Evolutionary conservation across 352 stramenopile genomes (phyloP).

Genomic region (Hyaloperonospora arabidopsidis): DNA sequence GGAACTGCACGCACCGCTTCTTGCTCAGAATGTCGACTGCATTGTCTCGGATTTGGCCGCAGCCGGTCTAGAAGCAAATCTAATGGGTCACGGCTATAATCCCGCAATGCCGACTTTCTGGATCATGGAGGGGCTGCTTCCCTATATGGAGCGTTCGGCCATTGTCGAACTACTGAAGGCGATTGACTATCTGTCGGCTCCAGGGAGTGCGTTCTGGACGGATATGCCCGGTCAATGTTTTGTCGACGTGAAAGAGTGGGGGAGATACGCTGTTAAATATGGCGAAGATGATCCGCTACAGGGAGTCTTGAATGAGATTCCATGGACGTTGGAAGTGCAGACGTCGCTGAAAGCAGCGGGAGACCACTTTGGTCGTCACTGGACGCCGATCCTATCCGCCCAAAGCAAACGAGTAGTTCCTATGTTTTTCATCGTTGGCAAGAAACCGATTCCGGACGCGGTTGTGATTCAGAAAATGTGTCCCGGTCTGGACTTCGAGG

Average conservation of each 20-base stretch:
- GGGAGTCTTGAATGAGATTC: constrained; percentile 35
- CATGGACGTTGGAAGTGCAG: constrained; percentile 37
- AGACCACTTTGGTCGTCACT: constrained; percentile 38
- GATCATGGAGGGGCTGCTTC: constrained; percentile 45
- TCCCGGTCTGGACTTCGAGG: constrained; percentile 17
- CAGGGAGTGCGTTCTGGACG: constrained; percentile 42
- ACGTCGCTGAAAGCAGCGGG: constrained; percentile 20
- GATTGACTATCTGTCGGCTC: constrained; percentile 41
- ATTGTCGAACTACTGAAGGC: constrained; percentile 40
- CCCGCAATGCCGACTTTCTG: constrained; percentile 46
- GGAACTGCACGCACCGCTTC: constrained; percentile 29
- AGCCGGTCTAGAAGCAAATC: constrained; percentile 26
- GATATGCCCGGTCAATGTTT: constrained; percentile 35
- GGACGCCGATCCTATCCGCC: constrained; percentile 23
- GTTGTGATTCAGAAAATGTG: constrained; percentile 24
- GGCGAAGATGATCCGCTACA: constrained; percentile 45
- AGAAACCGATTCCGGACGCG: constrained; percentile 24
- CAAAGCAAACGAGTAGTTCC: constrained; percentile 15
- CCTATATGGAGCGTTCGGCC: constrained; percentile 32
- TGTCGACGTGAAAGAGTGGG: constrained; percentile 18
- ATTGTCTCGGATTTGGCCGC: constrained; percentile 42
- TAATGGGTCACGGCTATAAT: constrained; percentile 42
- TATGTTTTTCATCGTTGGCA: constrained; percentile 24
- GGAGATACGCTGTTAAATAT: constrained; percentile 30
- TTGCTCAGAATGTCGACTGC: constrained; percentile 36